Percentiles rank a stretch among this genome's conserved stretches.
These are phyloP conservation scores for Cyclotella sp. DNA, from an alignment of 108 stramenopile genomes.

Conservation along the genomic window DNA sequence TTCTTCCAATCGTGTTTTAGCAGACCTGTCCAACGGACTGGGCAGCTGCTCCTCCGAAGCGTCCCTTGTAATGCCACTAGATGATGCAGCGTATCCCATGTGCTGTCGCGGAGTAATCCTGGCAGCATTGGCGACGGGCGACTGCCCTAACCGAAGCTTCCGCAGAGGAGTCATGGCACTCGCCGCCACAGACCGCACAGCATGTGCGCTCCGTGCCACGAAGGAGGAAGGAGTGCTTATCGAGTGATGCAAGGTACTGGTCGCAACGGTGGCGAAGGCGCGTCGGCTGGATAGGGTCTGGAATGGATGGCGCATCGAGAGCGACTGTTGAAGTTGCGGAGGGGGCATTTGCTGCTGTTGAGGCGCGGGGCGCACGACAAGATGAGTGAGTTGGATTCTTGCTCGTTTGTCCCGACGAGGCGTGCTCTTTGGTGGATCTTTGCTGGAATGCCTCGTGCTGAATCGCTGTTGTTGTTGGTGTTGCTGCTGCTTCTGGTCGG, in stretches of 20 bases:
- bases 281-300: neutral
- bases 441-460: neutral
- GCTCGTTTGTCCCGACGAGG: slow-evolving; percentile 1
- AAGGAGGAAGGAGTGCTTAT: neutral
- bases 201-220: neutral
- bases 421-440: neutral
- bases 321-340: too few relatives aligned
- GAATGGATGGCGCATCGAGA: too few relatives aligned
- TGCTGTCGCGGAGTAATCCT: neutral
- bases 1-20: too few relatives aligned
- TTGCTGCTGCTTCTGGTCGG: neutral
- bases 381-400: neutral
- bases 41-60: neutral
- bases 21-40: neutral
- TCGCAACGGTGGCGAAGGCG: neutral
- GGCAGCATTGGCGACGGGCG: too few relatives aligned
- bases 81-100: neutral
- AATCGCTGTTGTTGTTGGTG: neutral
- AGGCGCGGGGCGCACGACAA: neutral
- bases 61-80: neutral
- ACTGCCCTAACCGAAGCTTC: neutral
- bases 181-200: neutral
- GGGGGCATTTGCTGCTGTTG: neutral
- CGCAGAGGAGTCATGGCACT: slow-evolving; percentile 1
- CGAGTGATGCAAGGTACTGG: neutral